Percentiles rank a stretch among this genome's conserved stretches.
Conservation (phyloP, 1,139 yeast genomes). For the Geotrichum carabidarum region DNA sequence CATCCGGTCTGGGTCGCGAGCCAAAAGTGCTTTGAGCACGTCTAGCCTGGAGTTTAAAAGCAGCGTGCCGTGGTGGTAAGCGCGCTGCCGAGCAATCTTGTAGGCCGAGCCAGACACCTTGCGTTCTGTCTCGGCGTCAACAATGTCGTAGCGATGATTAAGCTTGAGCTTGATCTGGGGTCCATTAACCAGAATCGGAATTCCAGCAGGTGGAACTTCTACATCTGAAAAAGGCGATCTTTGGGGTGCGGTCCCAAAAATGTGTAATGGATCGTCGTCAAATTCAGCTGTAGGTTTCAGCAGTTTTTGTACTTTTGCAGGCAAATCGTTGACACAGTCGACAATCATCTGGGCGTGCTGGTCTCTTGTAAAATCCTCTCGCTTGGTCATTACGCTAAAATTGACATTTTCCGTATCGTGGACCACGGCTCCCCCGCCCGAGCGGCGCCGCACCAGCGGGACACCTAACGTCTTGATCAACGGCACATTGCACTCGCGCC, state of each 20-base stretch:
- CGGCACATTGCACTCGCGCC: slow-evolving; percentile 73
- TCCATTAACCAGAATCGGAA: slow-evolving; percentile 20
- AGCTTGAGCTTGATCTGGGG: slow-evolving; percentile 41
- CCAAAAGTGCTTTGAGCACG: slow-evolving; percentile 53
- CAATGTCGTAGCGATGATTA: slow-evolving; percentile 76
- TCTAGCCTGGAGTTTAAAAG: slow-evolving; percentile 60
- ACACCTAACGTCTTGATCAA: slow-evolving; percentile 49
- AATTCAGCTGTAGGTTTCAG: background rate
- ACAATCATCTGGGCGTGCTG: slow-evolving; percentile 53
- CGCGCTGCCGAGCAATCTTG: slow-evolving; percentile 71
- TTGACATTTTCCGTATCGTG: slow-evolving; percentile 91
- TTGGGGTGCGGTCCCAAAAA: background rate
- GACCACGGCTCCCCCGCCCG: slow-evolving; percentile 96
- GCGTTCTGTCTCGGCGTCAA: slow-evolving; percentile 39
- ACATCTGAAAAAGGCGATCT: background rate
- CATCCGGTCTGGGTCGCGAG: slow-evolving; percentile 46
- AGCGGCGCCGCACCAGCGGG: slow-evolving; percentile 67
- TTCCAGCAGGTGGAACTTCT: background rate
- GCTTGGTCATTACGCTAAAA: slow-evolving; percentile 69
- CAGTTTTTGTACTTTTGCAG: slow-evolving; percentile 13
- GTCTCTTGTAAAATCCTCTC: slow-evolving; percentile 42
- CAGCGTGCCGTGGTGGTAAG: slow-evolving; percentile 97
- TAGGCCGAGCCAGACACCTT: slow-evolving; percentile 89
- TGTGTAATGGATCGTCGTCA: slow-evolving; percentile 4
- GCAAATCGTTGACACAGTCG: slow-evolving; percentile 44